phyloP scores from a whole-genome alignment of 495 filamentous ascomycete genomes.

The Echria macrotheca region DNA sequence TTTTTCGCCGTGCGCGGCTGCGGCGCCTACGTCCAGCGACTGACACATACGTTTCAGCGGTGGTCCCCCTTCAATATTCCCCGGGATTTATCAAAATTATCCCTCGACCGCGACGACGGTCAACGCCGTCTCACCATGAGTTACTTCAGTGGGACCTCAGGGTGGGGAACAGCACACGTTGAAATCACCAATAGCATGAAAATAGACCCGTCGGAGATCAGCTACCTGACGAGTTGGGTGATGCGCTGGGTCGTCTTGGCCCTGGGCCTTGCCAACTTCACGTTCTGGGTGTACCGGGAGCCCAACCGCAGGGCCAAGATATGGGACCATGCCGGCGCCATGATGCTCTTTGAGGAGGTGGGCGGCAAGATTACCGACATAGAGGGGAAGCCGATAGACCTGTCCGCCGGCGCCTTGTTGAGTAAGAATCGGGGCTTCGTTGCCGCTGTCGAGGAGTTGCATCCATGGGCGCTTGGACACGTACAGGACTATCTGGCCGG shows the following conservation, averaged over 20 bases:
- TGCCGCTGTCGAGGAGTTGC: slow-evolving; percentile 34
- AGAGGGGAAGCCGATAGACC: slow-evolving; percentile 48
- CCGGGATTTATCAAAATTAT: background rate
- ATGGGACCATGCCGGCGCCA: slow-evolving; percentile 69
- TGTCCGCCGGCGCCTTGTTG: slow-evolving; percentile 39
- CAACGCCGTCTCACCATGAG: too few species aligned
- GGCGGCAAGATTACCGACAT: slow-evolving; percentile 61
- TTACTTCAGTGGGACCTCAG: too few species aligned
- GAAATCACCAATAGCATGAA: slow-evolving; percentile 40
- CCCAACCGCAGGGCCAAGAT: slow-evolving; percentile 52
- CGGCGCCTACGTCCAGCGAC: background rate
- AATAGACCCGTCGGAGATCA: slow-evolving; percentile 37
- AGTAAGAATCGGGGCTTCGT: slow-evolving; percentile 46
- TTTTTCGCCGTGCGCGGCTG: background rate
- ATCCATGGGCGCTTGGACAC: too few species aligned
- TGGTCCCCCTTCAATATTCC: background rate
- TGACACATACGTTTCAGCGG: too few species aligned
- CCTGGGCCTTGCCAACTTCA: slow-evolving; percentile 53
- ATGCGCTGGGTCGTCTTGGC: slow-evolving; percentile 60
- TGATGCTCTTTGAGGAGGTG: slow-evolving; percentile 61
- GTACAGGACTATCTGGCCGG: too few species aligned
- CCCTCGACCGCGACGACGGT: background rate
- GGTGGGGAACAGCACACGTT: too few species aligned
- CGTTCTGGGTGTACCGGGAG: slow-evolving; percentile 56
- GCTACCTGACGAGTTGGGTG: slow-evolving; percentile 60